Base-by-base conservation (phyloP, 495 filamentous ascomycete species). In the Podospora pseudocomata region DNA sequence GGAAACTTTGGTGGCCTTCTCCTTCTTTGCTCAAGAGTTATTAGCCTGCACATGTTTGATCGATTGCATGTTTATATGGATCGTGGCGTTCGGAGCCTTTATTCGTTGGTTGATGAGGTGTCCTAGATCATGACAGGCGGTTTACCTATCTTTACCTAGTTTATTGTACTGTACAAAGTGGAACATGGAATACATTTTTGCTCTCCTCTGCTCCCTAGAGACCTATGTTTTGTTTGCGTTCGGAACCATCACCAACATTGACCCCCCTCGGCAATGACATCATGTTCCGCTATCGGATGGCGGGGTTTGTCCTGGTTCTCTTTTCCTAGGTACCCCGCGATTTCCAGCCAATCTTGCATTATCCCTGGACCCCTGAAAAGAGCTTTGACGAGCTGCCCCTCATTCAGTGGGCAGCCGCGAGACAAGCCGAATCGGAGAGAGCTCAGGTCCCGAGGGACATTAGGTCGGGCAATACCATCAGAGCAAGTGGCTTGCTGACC, bases 241-340 rank as follows among this genome's bases (percentile, higher is more conserved):
- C 62, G 16, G 62, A 15, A 20, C 5, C 15, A 53, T 64, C 3
- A 20, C 39, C 13, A 19, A 5, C 6, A 20, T 19, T 11, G 15
- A 2, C 16, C 49, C 28, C 39, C 27, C 26, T 56, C 26, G n/a
- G 32, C 13, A 58, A 55, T 71, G 69, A 71, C 66, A 68, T 71
- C 69, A 71, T 53, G 65, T 71, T 66, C 69, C n/a, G 69, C 11
- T 60, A 66, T 66, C 69, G 66, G 69, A 71, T 44, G 28, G 66
- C 66, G 65, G 65, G 69, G 62, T 15, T 26, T 44, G 28, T 23
- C 5, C 5, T 18, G 18, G 9, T 7, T n/a, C 18, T 18, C 11
- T 15, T 28, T 34, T 16, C 18, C 20, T 39, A 23, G 1, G 1
- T 23, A 63, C 68, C 68, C 68, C 68, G 65, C 68, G 59, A 63